Conservation (phyloP, 441 rosid genomes). For the Flueggea neowawraea region DNA sequence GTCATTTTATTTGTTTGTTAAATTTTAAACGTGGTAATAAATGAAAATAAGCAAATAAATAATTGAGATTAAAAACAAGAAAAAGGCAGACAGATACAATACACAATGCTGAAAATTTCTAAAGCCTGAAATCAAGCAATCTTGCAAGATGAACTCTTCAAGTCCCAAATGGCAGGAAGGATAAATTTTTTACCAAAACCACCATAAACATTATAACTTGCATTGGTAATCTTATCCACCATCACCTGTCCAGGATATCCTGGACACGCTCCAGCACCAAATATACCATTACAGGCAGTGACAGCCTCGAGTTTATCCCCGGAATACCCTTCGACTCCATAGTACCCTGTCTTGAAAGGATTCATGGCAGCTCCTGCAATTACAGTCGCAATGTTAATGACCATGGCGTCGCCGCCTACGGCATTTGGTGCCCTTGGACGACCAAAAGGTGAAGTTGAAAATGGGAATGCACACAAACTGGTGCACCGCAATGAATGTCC, state of each 20-base stretch:
- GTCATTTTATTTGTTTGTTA: too few species aligned
- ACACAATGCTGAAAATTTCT: too few species aligned
- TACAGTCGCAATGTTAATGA: neutral
- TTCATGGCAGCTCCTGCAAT: neutral
- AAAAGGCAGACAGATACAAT: too few species aligned
- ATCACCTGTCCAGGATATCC: conserved; percentile 26
- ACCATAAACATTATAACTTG: conserved; percentile 26
- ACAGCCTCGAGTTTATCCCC: conserved; percentile 33
- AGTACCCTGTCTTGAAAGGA: conserved; percentile 28
- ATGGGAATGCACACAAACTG: neutral
- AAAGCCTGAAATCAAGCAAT: conserved; percentile 8
- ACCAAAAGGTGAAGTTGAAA: neutral
- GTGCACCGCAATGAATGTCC: conserved; percentile 35
- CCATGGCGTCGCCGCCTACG: neutral
- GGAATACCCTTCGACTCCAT: conserved; percentile 9
- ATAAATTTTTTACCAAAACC: conserved; percentile 21
- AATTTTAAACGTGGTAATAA: too few species aligned
- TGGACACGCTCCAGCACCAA: conserved; percentile 39
- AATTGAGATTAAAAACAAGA: too few species aligned
- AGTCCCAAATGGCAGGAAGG: conserved; percentile 35
- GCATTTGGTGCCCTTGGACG: neutral
- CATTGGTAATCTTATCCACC: conserved; percentile 21
- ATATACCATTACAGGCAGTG: conserved; percentile 34
- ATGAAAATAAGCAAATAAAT: too few species aligned
- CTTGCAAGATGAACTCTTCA: conserved; percentile 14